A percentile compares a stretch with the other conserved stretches of the same genome.
Conservation (phyloP, 129 eudicot species). For the Helianthus tuberosus region DNA sequence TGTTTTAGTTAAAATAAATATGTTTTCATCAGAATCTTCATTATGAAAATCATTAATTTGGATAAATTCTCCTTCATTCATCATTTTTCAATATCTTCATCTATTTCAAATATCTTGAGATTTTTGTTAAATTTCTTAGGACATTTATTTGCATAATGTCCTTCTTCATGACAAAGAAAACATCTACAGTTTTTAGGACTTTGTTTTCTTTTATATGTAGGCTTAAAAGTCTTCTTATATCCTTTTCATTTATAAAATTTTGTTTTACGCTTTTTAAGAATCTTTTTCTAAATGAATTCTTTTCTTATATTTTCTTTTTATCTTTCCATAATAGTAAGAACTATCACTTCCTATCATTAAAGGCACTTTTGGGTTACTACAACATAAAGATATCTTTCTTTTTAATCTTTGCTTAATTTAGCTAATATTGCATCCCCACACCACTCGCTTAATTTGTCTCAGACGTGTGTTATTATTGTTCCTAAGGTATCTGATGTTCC, state of each 20-base stretch:
- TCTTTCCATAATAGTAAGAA: not conserved
- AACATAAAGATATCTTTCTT: not conserved
- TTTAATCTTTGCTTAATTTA: not conserved
- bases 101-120: too few relatives aligned
- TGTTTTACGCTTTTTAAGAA: not conserved
- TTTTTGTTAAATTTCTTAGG: too few relatives aligned
- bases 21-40: too few relatives aligned
- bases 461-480: not conserved
- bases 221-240: not conserved
- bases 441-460: constrained; percentile 14
- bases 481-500: not conserved
- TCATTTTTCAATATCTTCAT: too few relatives aligned
- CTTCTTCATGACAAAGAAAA: too few relatives aligned
- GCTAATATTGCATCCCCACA: not conserved
- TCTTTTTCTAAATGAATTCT: not conserved
- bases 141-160: too few relatives aligned
- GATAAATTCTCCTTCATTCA: too few relatives aligned
- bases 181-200: not conserved
- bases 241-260: not conserved
- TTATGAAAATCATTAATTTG: too few relatives aligned
- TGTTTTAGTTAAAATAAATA: too few relatives aligned
- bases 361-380: not conserved
- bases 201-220: not conserved
- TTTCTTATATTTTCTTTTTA: not conserved
- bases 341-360: not conserved